phyloP scores from a whole-genome alignment of 768 basidiomycete species.

The Asterophora lycoperdoides region DNA sequence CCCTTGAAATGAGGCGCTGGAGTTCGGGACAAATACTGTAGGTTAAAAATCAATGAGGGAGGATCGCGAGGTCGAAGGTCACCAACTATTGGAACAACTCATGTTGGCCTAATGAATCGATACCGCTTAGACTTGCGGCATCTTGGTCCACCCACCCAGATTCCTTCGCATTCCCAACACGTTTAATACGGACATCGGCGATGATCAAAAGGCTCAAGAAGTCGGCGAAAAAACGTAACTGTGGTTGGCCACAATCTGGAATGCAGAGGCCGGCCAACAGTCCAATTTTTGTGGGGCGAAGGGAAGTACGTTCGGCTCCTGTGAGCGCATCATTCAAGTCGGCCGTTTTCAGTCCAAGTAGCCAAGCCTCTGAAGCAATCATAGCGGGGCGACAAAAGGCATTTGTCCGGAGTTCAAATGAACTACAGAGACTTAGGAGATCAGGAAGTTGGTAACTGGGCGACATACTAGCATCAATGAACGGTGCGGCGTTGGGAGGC shows the following conservation, averaged over 20 bases:
- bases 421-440: constrained; percentile 28
- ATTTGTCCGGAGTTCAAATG: constrained; percentile 38
- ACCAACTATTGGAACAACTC: constrained; percentile 35
- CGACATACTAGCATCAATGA: constrained; percentile 12
- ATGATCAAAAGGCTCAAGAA: constrained; percentile 42
- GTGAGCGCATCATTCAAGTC: constrained; percentile 17
- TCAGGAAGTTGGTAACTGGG: constrained; percentile 42
- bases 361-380: constrained; percentile 29
- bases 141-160: constrained; percentile 19
- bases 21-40: constrained; percentile 38
- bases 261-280: constrained; percentile 57
- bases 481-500: background rate
- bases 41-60: constrained; percentile 2
- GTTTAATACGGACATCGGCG: constrained; percentile 24
- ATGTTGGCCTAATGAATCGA: constrained; percentile 19
- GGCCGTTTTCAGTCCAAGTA: constrained; percentile 19
- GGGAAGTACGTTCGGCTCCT: constrained; percentile 22
- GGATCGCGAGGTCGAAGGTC: constrained; percentile 8
- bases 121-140: constrained; percentile 6
- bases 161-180: constrained; percentile 7
- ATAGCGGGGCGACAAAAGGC: constrained; percentile 30
- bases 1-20: constrained; percentile 28
- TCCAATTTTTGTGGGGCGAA: constrained; percentile 34
- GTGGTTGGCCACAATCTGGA: constrained; percentile 53
- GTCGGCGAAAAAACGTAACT: constrained; percentile 50